phyloP scores from a whole-genome alignment of 768 basidiomycete species.

The Psilocybe cyanescens region DNA sequence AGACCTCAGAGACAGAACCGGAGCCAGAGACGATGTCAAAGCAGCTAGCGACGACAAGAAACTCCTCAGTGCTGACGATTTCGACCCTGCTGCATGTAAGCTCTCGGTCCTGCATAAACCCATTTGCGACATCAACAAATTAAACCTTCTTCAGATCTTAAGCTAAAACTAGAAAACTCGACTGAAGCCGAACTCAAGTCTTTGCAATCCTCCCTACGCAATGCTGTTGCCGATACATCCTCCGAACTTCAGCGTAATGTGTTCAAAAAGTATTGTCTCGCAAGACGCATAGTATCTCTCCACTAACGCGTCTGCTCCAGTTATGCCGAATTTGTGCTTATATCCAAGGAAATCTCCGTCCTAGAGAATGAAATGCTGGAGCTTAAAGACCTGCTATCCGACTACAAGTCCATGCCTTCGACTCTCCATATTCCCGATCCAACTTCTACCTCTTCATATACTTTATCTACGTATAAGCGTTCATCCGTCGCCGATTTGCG shows the following conservation, averaged over 20 bases:
- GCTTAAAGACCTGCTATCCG: slow-evolving; percentile 89
- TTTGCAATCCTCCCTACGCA: slow-evolving; percentile 75
- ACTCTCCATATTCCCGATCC: slow-evolving; percentile 89
- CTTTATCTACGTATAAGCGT: slow-evolving; percentile 56
- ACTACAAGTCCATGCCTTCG: slow-evolving; percentile 97
- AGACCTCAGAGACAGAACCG: slow-evolving; percentile 44
- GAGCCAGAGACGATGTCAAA: slow-evolving; percentile 42
- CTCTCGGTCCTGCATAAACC: background rate
- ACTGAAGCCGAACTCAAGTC: slow-evolving; percentile 81
- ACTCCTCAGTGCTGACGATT: slow-evolving; percentile 73
- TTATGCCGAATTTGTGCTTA: slow-evolving; percentile 95
- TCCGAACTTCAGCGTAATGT: slow-evolving; percentile 88
- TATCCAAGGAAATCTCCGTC: slow-evolving; percentile 96
- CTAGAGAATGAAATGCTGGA: slow-evolving; percentile 98
- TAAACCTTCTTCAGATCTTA: slow-evolving; percentile 56
- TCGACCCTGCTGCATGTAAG: slow-evolving; percentile 91
- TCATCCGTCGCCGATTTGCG: slow-evolving; percentile 97
- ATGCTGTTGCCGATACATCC: slow-evolving; percentile 72
- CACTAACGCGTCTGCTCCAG: slow-evolving; percentile 42
- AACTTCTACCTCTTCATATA: slow-evolving; percentile 55
- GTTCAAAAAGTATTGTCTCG: slow-evolving; percentile 80
- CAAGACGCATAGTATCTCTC: background rate
- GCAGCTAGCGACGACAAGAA: slow-evolving; percentile 61
- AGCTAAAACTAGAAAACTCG: slow-evolving; percentile 87
- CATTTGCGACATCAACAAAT: background rate